These are phyloP conservation scores for Schizophyllum commune DNA, from an alignment of 1,284 basidiomycete genomes.

Conservation along the genomic window DNA sequence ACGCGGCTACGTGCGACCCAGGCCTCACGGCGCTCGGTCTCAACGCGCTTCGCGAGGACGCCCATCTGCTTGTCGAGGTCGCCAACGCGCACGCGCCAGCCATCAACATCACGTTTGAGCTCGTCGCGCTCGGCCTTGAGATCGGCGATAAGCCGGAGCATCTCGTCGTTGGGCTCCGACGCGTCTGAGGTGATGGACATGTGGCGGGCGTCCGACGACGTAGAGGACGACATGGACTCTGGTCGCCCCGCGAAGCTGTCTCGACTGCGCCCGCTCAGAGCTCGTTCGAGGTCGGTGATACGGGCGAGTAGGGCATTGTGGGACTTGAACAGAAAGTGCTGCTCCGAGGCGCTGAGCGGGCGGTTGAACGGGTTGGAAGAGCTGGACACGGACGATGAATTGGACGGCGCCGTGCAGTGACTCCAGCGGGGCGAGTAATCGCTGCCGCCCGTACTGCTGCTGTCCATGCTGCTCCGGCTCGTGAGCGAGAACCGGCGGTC, in stretches of 20 bases:
- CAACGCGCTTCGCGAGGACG: slow-evolving; percentile 54
- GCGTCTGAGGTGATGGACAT: slow-evolving; percentile 12
- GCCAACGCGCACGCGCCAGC: slow-evolving; percentile 61
- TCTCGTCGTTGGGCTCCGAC: slow-evolving; percentile 58
- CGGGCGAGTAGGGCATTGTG: slow-evolving; percentile 72
- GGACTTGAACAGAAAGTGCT: slow-evolving; percentile 75
- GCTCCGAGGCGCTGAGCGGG: slow-evolving; percentile 59
- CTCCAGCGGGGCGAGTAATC: slow-evolving; percentile 15
- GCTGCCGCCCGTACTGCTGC: slow-evolving; percentile 16
- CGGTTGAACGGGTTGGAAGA: slow-evolving; percentile 26
- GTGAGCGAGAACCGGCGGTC: slow-evolving; percentile 34
- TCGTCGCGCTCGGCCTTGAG: slow-evolving; percentile 75
- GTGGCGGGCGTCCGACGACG: background rate
- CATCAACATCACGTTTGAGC: slow-evolving; percentile 67
- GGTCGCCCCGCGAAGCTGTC: slow-evolving; percentile 35
- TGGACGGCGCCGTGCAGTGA: slow-evolving; percentile 17
- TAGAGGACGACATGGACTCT: slow-evolving; percentile 45
- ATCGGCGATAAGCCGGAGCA: slow-evolving; percentile 64
- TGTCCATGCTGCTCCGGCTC: slow-evolving; percentile 11
- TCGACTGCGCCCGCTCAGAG: slow-evolving; percentile 41
- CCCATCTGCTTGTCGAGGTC: slow-evolving; percentile 58
- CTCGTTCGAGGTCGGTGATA: slow-evolving; percentile 70
- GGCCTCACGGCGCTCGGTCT: slow-evolving; percentile 62
- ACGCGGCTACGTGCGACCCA: slow-evolving; percentile 67
- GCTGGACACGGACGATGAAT: slow-evolving; percentile 22